A percentile compares a stretch with the other conserved stretches of the same genome.
Evolutionary conservation across 73 alveolate species (phyloP).

Genomic region (Stentor coeruleus): DNA sequence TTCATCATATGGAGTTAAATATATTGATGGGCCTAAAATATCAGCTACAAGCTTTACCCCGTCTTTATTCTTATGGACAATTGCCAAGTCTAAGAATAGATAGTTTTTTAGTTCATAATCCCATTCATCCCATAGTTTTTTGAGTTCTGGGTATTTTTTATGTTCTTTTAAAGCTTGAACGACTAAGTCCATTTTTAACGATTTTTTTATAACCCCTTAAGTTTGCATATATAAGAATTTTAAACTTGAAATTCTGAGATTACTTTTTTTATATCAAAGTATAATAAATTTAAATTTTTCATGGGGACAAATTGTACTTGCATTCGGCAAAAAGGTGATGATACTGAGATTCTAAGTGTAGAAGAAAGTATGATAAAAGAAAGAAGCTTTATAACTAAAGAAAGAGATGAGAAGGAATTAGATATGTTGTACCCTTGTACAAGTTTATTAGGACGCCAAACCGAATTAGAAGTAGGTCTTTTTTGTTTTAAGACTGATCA

Average conservation of each 20-base stretch:
- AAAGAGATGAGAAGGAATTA: not conserved
- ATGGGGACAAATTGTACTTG: not conserved
- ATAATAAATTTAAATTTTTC: not conserved
- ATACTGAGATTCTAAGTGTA: not conserved
- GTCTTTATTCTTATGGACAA: slow-evolving; percentile 21
- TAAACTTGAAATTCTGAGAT: too few species aligned
- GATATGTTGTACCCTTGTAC: not conserved
- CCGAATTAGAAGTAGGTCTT: not conserved
- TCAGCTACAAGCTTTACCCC: slow-evolving; percentile 9
- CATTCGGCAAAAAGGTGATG: not conserved
- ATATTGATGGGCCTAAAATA: not conserved
- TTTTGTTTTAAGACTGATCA: not conserved
- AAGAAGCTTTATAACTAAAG: not conserved
- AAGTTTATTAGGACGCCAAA: not conserved
- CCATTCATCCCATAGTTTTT: not conserved
- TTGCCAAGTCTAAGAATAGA: slow-evolving; percentile 13
- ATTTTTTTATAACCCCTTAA: too few species aligned
- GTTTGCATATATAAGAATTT: too few species aligned
- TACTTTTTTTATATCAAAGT: too few species aligned
- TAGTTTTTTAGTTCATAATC: not conserved
- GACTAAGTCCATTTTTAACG: slow-evolving; percentile 14
- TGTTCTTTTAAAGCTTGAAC: slow-evolving; percentile 22
- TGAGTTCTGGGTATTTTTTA: not conserved
- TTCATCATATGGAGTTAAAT: slow-evolving; percentile 18
- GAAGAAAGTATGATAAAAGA: not conserved